Evolutionary conservation across 306 rosid species (phyloP), one percentile per base, ranked within the genome.

Genomic region (Prunus salicina): DNA sequence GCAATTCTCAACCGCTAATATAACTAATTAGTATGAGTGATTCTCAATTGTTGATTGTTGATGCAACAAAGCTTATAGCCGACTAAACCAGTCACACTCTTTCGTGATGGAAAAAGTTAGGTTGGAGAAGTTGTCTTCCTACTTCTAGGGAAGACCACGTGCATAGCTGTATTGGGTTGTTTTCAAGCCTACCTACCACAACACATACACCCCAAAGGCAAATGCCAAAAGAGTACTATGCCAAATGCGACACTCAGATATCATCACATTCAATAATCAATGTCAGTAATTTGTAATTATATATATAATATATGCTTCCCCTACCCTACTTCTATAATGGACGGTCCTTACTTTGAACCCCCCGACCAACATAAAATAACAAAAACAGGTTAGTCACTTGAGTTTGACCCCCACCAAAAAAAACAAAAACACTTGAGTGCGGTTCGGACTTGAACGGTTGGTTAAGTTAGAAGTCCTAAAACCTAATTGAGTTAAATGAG

Each of bases 71-170:
- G 22, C 22, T 0, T 0, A 22, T 22, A 46, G 1, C 38, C 2
- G 38, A 5, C 38, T 34, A 34, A 34, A 34, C 38, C 7, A 7
- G 2, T 34, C 38, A 34, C 8, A 11, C 12, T 47, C 4, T 11
- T 12, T 46, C 14, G 51, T 2, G 6, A 51, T 16, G 56, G 56
- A 51, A 51, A 14, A 51, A 16, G 56, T 16, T 51, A 51, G 56
- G 2, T 51, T 2, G 56, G 56, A 55, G 61, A 19, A 13, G 19
- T 1, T 55, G 1, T 20, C 30, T 73, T 73, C 67, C 68, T 22
- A 43, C 55, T 4, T 73, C 27, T 58, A 58, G 76, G 67, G 56
- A 73, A 73, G 67, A 57, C 38, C 76, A 73, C 68, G 67, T 58
- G 76, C 68, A 16, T 6, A 58, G 45, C 57, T 73, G 45, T 58